Percentiles rank a stretch among this genome's conserved stretches.
Evolutionary conservation across 306 rosid species (phyloP).

Genomic region (Hippophae gyantsensis): DNA sequence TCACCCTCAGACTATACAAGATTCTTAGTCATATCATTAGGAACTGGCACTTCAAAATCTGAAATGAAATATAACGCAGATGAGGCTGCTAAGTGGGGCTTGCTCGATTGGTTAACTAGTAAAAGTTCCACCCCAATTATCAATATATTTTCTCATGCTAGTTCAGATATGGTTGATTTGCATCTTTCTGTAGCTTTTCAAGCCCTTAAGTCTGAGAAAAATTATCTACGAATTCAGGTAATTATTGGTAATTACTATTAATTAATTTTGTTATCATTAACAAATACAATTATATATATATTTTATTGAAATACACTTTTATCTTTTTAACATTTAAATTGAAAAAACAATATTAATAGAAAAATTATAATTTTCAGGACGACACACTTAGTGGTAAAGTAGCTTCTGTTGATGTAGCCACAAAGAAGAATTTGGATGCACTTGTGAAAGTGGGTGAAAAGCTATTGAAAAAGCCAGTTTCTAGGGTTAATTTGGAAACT

Average conservation of each 20-base stretch:
- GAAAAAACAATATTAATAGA: neutral
- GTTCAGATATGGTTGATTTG: constrained; percentile 20
- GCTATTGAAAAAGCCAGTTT: constrained; percentile 28
- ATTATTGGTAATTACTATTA: neutral
- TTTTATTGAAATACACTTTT: too few species aligned
- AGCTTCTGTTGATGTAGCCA: constrained; percentile 25
- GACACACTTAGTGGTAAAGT: constrained; percentile 28
- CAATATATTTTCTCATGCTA: constrained; percentile 16
- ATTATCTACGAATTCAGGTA: constrained; percentile 22
- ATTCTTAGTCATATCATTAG: constrained; percentile 43
- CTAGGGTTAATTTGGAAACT: constrained; percentile 26
- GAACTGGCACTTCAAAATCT: constrained; percentile 34
- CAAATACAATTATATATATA: neutral
- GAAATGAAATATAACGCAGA: constrained; percentile 19
- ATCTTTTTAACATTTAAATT: neutral
- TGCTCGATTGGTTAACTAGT: constrained; percentile 1
- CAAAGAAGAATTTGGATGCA: constrained; percentile 28
- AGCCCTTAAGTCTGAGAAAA: constrained; percentile 15
- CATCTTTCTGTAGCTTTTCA: constrained; percentile 24
- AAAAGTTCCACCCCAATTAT: constrained; percentile 18
- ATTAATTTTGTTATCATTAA: neutral
- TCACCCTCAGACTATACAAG: constrained; percentile 20
- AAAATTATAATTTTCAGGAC: constrained; percentile 23
- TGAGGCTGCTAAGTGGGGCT: constrained; percentile 30
- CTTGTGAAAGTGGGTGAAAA: constrained; percentile 36